These are phyloP conservation scores for Alternaria viburni DNA, from an alignment of 2,329 filamentous ascomycete species.

Conservation along the genomic window DNA sequence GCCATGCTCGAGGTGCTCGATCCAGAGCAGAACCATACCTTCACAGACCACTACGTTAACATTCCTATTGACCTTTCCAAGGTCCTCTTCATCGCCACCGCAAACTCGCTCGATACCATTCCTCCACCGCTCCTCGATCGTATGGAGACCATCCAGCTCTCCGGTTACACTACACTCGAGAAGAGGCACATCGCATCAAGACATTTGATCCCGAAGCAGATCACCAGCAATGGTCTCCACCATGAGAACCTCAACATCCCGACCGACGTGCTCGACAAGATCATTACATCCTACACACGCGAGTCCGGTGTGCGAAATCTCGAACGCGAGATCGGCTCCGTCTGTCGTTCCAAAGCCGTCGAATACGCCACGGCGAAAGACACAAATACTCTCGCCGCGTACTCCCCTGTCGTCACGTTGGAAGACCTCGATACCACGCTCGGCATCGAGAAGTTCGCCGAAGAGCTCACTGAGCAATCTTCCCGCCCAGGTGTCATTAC, in stretches of 20 bases:
- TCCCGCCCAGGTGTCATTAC: conserved; percentile 89
- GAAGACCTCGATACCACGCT: conserved; percentile 89
- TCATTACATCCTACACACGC: conserved; percentile 95
- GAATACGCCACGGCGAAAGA: conserved; percentile 93
- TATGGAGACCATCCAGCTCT: conserved; percentile 94
- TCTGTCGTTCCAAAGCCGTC: conserved; percentile 85
- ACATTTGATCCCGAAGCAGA: conserved; percentile 96
- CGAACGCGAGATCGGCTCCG: conserved; percentile 91
- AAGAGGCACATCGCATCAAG: conserved; percentile 93
- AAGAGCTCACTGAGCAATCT: conserved; percentile 89
- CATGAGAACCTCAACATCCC: conserved; percentile 77
- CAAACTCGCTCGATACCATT: conserved; percentile 93
- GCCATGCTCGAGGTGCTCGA: conserved; percentile 98
- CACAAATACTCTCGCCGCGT: conserved; percentile 65
- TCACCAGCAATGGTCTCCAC: conserved; percentile 84
- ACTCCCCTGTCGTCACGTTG: conserved; percentile 74
- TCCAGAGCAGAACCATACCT: conserved; percentile 94
- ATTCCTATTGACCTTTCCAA: conserved; percentile 96
- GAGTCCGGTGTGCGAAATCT: conserved; percentile 96
- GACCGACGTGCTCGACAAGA: conserved; percentile 87
- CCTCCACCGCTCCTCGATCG: conserved; percentile 91
- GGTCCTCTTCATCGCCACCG: conserved; percentile 96
- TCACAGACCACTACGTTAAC: conserved; percentile 95
- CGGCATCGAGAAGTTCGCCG: conserved; percentile 91
- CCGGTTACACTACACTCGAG: conserved; percentile 95